Base-by-base conservation (phyloP, 345 rosid genomes). In the Cardamine resedifolia region DNA sequence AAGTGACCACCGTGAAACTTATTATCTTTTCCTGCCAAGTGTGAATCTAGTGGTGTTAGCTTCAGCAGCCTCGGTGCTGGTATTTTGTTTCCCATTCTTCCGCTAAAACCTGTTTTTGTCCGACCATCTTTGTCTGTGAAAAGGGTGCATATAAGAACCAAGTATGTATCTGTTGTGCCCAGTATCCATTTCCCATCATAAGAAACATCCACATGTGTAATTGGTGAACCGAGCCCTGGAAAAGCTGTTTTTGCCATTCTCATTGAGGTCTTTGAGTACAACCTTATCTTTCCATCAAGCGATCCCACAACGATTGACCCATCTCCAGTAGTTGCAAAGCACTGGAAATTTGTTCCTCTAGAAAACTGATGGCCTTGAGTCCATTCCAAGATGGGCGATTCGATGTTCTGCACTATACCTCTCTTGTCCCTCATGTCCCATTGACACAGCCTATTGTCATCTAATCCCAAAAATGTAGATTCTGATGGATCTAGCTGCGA, bases 401-500 rank as follows among this genome's bases (percentile, higher is more conserved):
- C 83, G 14, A 89, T 82, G 68, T 86, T 78, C 88, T 87, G 97
- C 60, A 91, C 97, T 16, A 89, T 82, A 48, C 98, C 98, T 31
- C 84, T 74, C 79, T 68, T 82, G 59, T 91, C 98, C 77, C 98
- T 85, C 96, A 85, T 89, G 81, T 94, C 98, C 98, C 98, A 94
- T 44, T 89, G 98, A 71, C 97, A 94, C 77, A 94, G 82, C 82
- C 96, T 88, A 60, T 83, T 94, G 77, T 94, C 90, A 83, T 94
- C 96, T 80, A 94, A 82, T 33, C 98, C 98, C 81, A 91, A 82
- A 75, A 94, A 89, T 0, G 97, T 91, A 15, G 91, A 82, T 73
- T 94, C 98, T 0, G 98, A 94, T 0, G 97, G 98, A 81, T 94
- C 97, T 79, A 91, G 74, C 78, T 94, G 97, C 1, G 98, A 83